These are phyloP conservation scores for Nelumbo lutea DNA, from an alignment of 164 flowering plant genomes.

Conservation along the genomic window DNA sequence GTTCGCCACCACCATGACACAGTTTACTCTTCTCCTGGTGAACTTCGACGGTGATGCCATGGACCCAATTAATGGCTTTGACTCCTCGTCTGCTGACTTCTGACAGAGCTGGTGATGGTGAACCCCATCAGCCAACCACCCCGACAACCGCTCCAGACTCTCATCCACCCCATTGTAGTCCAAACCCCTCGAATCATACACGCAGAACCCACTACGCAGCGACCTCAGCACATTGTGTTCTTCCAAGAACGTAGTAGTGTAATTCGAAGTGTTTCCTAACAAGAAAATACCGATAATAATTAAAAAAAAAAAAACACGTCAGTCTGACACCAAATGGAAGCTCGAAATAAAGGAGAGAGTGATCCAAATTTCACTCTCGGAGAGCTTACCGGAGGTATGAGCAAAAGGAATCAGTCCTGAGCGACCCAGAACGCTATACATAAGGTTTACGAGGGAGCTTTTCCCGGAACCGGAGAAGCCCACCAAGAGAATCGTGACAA, in stretches of 20 bases:
- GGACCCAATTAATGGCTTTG: constrained; percentile 1
- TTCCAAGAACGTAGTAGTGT: constrained; percentile 51
- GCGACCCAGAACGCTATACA: constrained; percentile 75
- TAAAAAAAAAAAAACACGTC: background rate
- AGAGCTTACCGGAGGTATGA: constrained; percentile 48
- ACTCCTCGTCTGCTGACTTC: constrained; percentile 34
- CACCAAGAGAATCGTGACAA: constrained; percentile 46
- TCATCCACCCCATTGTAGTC: constrained; percentile 29
- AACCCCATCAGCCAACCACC: constrained; percentile 63
- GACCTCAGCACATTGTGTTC: constrained; percentile 86
- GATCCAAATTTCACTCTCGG: background rate
- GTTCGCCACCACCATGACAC: constrained; percentile 56
- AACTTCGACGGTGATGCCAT: constrained; percentile 35
- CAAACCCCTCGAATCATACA: constrained; percentile 67
- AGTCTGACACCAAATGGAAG: background rate
- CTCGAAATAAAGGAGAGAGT: background rate
- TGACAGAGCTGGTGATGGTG: constrained; percentile 59
- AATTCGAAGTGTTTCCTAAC: constrained; percentile 30
- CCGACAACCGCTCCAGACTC: constrained; percentile 33
- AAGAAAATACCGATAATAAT: background rate
- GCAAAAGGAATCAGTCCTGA: constrained; percentile 74
- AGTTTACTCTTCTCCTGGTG: constrained; percentile 45
- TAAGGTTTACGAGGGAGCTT: constrained; percentile 66
- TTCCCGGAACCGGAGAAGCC: constrained; percentile 70
- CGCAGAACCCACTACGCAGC: constrained; percentile 60